Percentiles rank a stretch among this genome's conserved stretches.
Evolutionary conservation across 2,329 filamentous ascomycete genomes (phyloP).

Genomic region (Pseudodiploospora longispora): DNA sequence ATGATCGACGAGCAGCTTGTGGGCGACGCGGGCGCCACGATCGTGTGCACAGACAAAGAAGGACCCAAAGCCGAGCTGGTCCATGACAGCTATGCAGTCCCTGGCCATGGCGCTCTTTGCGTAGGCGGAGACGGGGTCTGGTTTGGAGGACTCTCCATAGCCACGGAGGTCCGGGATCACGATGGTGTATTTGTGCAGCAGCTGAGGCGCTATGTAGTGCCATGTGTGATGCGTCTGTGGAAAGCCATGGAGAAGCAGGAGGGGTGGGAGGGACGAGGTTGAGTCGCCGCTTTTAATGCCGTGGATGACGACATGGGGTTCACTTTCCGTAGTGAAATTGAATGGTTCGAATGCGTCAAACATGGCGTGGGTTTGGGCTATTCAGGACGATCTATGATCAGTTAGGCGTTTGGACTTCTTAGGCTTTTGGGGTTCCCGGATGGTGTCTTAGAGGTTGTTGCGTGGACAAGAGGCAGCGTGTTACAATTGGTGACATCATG

Average conservation of each 20-base stretch:
- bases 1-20: conserved; percentile 44
- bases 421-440: no score
- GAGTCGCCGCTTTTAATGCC: conserved; percentile 1
- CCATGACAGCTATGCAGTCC: conserved; percentile 40
- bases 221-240: conserved; percentile 46
- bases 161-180: conserved; percentile 42
- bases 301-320: conserved; percentile 2
- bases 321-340: conserved; percentile 1
- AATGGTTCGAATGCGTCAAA: conserved; percentile 1
- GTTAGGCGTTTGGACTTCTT: no score
- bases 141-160: conserved; percentile 43
- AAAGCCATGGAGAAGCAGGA: conserved; percentile 45
- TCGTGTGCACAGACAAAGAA: conserved; percentile 50
- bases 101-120: conserved; percentile 41
- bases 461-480: no score
- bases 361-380: not conserved
- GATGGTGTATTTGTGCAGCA: conserved; percentile 32
- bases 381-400: no score
- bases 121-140: conserved; percentile 26
- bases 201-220: conserved; percentile 35
- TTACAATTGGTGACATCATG: no score
- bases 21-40: conserved; percentile 46
- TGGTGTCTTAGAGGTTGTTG: no score
- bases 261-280: conserved; percentile 24
- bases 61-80: conserved; percentile 25